A percentile compares a stretch with the other conserved stretches of the same genome.
These are phyloP conservation scores for Boletellus ananas DNA, from an alignment of 768 basidiomycete species.

Conservation along the genomic window DNA sequence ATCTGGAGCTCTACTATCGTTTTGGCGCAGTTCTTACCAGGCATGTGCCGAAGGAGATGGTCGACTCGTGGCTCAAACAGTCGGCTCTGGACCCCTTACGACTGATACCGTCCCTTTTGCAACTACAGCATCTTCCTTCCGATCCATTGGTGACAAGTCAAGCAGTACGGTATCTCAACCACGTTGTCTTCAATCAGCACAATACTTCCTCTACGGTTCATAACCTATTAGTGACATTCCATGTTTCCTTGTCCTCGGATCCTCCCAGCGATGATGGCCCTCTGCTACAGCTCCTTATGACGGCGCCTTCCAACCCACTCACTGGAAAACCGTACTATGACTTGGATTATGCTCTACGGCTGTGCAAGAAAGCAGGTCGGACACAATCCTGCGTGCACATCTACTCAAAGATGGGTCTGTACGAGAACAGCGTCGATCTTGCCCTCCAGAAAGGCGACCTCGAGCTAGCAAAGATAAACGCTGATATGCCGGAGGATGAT, in stretches of 20 bases:
- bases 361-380: constrained; percentile 80
- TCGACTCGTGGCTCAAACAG: constrained; percentile 90
- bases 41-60: constrained; percentile 81
- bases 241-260: constrained; percentile 53
- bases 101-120: constrained; percentile 85
- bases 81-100: constrained; percentile 74
- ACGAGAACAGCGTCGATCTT: constrained; percentile 94
- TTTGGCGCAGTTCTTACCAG: constrained; percentile 87
- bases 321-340: constrained; percentile 92
- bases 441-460: constrained; percentile 93
- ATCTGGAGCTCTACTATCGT: constrained; percentile 87
- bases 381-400: constrained; percentile 93
- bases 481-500: constrained; percentile 93
- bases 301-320: constrained; percentile 76
- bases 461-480: constrained; percentile 92
- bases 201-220: constrained; percentile 85
- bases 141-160: constrained; percentile 79
- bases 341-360: constrained; percentile 90
- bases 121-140: constrained; percentile 67
- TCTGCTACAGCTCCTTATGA: constrained; percentile 76
- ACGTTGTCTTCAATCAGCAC: constrained; percentile 76
- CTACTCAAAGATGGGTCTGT: constrained; percentile 96
- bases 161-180: constrained; percentile 83
- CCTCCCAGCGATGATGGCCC: constrained; percentile 65
- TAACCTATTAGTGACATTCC: constrained; percentile 89